Percentiles rank a stretch among this genome's conserved stretches.
Evolutionary conservation across 2,329 filamentous ascomycete genomes (phyloP).

Genomic region (Neurospora sp.): DNA sequence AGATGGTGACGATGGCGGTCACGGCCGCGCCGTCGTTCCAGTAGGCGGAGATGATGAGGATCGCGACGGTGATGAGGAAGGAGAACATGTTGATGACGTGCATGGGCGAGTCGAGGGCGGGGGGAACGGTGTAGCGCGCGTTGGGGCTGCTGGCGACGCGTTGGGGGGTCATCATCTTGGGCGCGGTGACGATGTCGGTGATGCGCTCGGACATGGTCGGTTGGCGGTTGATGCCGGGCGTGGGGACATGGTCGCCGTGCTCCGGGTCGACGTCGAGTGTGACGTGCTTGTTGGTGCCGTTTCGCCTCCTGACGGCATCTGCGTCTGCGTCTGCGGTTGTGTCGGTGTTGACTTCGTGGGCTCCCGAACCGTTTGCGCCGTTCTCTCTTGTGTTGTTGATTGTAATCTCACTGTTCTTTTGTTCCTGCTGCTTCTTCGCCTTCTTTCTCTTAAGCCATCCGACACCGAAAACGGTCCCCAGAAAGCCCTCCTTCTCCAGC

Average conservation of each 20-base stretch:
- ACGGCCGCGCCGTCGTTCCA: conserved; percentile 41
- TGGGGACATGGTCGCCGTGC: conserved; percentile 6
- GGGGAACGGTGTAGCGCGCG: conserved; percentile 36
- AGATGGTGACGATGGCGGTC: conserved; percentile 41
- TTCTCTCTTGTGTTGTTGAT: neutral
- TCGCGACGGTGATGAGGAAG: conserved; percentile 35
- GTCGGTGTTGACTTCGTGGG: neutral
- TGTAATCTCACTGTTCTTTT: neutral
- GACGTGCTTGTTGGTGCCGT: conserved; percentile 9
- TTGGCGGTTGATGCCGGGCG: conserved; percentile 20
- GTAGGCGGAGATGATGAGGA: conserved; percentile 32
- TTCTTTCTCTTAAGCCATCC: neutral
- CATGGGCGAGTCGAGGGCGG: conserved; percentile 39
- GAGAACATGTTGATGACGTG: conserved; percentile 44
- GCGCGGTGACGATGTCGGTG: conserved; percentile 33
- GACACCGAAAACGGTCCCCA: neutral
- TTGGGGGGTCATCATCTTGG: conserved; percentile 24
- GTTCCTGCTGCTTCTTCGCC: neutral
- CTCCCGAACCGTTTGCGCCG: neutral
- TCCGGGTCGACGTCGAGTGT: conserved; percentile 18
- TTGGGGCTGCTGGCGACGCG: conserved; percentile 13
- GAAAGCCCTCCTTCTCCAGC: neutral
- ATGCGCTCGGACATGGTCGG: conserved; percentile 30
- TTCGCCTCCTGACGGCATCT: neutral
- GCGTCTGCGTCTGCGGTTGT: neutral